phyloP scores from a whole-genome alignment of 2,329 filamentous ascomycete species.

The Penicillium glabrum region DNA sequence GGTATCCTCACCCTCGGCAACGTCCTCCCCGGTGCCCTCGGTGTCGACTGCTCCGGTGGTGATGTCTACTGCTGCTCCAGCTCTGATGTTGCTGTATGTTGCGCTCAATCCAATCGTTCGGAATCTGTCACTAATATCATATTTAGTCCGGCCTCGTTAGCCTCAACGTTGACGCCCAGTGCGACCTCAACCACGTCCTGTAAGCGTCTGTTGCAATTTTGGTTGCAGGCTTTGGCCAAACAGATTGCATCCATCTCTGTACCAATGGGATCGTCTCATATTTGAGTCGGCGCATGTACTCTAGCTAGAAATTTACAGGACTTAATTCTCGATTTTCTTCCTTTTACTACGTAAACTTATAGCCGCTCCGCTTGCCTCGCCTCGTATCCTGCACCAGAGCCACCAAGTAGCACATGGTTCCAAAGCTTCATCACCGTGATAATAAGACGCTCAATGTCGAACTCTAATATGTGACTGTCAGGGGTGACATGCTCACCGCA shows the following conservation, averaged over 20 bases:
- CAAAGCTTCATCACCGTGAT: too few relatives aligned
- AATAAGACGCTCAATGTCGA: too few relatives aligned
- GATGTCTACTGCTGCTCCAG: constrained; percentile 15
- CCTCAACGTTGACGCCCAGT: constrained; percentile 12
- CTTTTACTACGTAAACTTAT: too few relatives aligned
- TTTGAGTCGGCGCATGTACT: background rate
- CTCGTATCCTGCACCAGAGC: too few relatives aligned
- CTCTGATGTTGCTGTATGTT: constrained; percentile 6
- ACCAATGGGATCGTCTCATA: background rate
- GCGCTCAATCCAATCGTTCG: too few relatives aligned
- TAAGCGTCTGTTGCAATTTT: background rate
- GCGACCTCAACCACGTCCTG: constrained; percentile 13
- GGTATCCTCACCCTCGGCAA: constrained; percentile 15
- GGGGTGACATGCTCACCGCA: too few relatives aligned
- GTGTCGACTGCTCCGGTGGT: constrained; percentile 12
- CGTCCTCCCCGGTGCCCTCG: constrained; percentile 11
- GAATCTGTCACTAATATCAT: background rate
- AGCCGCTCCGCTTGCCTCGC: rapidly evolving
- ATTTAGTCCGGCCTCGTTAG: constrained; percentile 12
- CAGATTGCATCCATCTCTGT: background rate
- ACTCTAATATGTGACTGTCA: too few relatives aligned
- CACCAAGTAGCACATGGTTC: too few relatives aligned
- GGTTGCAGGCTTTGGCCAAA: background rate
- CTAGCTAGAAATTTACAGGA: background rate
- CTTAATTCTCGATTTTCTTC: background rate